Percentiles rank a stretch among this genome's conserved stretches.
phyloP scores from a whole-genome alignment of 1,284 basidiomycete genomes.

The Puccinia coronata region DNA sequence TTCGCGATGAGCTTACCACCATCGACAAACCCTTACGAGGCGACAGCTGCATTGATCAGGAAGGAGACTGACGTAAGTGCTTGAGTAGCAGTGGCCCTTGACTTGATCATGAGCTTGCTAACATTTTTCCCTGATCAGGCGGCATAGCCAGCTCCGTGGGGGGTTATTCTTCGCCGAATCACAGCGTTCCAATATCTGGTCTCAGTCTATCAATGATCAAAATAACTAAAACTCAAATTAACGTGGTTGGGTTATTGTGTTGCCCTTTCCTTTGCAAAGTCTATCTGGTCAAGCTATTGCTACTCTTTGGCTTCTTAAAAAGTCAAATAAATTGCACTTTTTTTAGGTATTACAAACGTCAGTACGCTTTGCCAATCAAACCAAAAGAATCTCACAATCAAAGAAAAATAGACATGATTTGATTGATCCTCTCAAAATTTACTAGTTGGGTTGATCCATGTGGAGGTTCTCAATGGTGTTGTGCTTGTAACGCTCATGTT shows the following conservation, averaged over 20 bases:
- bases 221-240: background rate
- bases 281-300: background rate
- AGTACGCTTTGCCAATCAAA: background rate
- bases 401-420: background rate
- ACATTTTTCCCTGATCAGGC: background rate
- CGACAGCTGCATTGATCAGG: background rate
- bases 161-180: background rate
- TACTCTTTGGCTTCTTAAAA: background rate
- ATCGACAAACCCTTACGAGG: slow-evolving; percentile 2
- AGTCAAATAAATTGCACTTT: background rate
- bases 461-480: background rate
- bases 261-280: background rate
- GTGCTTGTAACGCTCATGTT: background rate
- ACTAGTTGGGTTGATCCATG: slow-evolving; percentile 5
- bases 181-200: background rate
- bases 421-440: background rate
- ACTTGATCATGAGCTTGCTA: background rate
- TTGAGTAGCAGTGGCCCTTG: background rate
- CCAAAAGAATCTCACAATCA: background rate
- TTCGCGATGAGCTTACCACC: background rate
- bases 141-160: background rate
- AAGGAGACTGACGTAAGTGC: background rate
- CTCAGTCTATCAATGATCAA: background rate
- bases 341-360: slow-evolving; percentile 10
- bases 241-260: background rate